Base-by-base conservation (phyloP, 2,329 filamentous ascomycete genomes). In the Beauveria rudraprayagi region DNA sequence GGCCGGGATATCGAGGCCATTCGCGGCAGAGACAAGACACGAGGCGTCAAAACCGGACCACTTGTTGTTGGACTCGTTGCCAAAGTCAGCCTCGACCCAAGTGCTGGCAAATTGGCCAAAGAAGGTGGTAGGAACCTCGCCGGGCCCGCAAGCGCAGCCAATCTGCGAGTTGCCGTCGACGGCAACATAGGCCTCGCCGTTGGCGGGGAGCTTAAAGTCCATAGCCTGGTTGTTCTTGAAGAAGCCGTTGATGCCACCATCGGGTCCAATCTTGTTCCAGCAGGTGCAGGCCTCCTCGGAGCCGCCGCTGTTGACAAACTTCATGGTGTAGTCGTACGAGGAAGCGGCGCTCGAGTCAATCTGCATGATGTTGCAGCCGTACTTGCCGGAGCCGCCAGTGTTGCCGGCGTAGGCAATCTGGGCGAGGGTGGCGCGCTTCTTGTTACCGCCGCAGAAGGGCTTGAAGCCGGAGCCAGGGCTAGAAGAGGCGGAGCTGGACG, bases 1-100 rank as follows among this genome's bases (percentile, higher is more conserved):
- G 65, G 70, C 73, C 24, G 70, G 72, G 56, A 75, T 72, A 19
- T 61, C 5, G 16, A 72, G 65, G 61, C 64, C 63, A 57, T 66
- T 63, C 30, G 67, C 63, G 66, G 75, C 72, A 34, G 79, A 71
- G 47, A 80, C 77, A 10, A 83, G 74, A 62, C 75, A 75, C 5
- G 79, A 82, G 64, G 76, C 79, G 61, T 83, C 80, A 62, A 76
- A 78, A 46, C 80, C 80, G 3, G 77, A 80, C 76, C 77, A 80
- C 60, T 68, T 71, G n/a, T 66, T 60, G 76, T 83, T 83, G 71
- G 70, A 70, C 0, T 63, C 41, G 72, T 75, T 78, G 62, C 65
- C 77, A 52, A 77, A 76, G 71, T 83, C 80, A 58, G 76, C 78
- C 74, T 83, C 80, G 69, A 75, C 65, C 80, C 80, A 83, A 61